Base-by-base conservation (phyloP, 1,284 basidiomycete species). In the Rhodofomes roseus region DNA sequence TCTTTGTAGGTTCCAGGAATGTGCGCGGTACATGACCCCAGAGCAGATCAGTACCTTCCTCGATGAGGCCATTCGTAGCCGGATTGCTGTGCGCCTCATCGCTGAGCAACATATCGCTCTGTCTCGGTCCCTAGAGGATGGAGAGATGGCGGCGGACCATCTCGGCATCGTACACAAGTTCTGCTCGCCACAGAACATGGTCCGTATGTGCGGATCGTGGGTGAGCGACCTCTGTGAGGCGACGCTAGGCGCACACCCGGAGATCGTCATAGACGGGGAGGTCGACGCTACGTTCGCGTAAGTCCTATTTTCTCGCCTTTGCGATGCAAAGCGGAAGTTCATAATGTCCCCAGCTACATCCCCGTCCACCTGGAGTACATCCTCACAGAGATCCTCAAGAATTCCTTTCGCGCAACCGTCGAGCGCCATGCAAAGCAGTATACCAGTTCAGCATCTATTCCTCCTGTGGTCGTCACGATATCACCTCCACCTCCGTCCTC, bases 101-200 rank as follows among this genome's bases (percentile, higher is more conserved):
- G 95, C 93, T 44, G 94, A 96, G 71, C 95, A 96, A 70, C 95
- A 96, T 70, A 89, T 96, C 41, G 87, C 92, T 1, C 79, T 96
- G 22, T 90, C 91, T 2, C 82, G 82, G 55, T 85, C 86, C 1
- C 73, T 92, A 55, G 69, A 74, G 36, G 55, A 77, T 1, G 68
- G 73, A 4, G 67, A 60, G 44, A 53, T 63, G 68, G 51, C 71
- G 68, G 58, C 58, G 46, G 61, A 74, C 56, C 76, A 84, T 67
- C 78, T 84, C 44, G 91, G 88, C 23, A 80, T 94, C 20, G 85
- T 94, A 36, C 80, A 93, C 67, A 81, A 82, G 73, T 71, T 76
- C 9, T 89, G 90, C 65, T 89, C 85, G 2, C 92, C 90, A 0
- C 77, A 77, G 40, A 78, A 81, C 16, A 89, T 93, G 85, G 81